phyloP scores from a whole-genome alignment of 2,329 filamentous ascomycete genomes.

The Arthrobotrys megalospora region DNA sequence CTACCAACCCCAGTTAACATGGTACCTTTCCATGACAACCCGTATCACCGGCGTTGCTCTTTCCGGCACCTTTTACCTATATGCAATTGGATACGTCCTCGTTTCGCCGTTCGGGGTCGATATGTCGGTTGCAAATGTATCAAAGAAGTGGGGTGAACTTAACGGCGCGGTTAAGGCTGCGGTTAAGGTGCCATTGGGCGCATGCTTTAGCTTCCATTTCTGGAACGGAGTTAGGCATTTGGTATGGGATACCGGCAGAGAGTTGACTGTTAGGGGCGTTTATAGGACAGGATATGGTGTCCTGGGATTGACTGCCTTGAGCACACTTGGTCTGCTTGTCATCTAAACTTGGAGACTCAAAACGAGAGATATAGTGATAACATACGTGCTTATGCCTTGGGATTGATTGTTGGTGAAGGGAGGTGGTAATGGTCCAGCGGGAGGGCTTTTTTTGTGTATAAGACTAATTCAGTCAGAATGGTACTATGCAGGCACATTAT shows the following conservation, averaged over 20 bases:
- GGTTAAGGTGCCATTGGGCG: slow-evolving; percentile 74
- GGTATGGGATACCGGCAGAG: slow-evolving; percentile 77
- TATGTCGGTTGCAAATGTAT: slow-evolving; percentile 76
- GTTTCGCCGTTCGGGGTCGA: slow-evolving; percentile 82
- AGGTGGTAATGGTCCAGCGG: neutral
- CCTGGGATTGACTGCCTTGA: slow-evolving; percentile 72
- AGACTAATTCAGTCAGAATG: slow-evolving; percentile 26
- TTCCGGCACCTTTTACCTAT: slow-evolving; percentile 82
- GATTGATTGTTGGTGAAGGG: neutral
- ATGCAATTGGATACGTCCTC: slow-evolving; percentile 83
- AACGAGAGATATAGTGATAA: neutral
- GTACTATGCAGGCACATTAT: slow-evolving; percentile 18
- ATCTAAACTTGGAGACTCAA: neutral
- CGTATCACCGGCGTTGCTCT: slow-evolving; percentile 85
- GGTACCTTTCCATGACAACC: slow-evolving; percentile 81
- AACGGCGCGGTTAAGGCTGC: slow-evolving; percentile 74
- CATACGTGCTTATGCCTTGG: neutral
- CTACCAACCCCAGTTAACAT: slow-evolving; percentile 90
- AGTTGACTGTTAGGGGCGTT: slow-evolving; percentile 77
- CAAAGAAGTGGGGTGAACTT: slow-evolving; percentile 76
- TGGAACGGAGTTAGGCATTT: slow-evolving; percentile 81
- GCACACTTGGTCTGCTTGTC: slow-evolving; percentile 67
- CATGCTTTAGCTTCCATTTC: slow-evolving; percentile 78
- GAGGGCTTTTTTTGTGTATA: slow-evolving; percentile 17
- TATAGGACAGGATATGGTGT: slow-evolving; percentile 77